A percentile compares a stretch with the other conserved stretches of the same genome.
Conservation (phyloP, 73 alveolate species). For the Paramecium primaurelia region DNA sequence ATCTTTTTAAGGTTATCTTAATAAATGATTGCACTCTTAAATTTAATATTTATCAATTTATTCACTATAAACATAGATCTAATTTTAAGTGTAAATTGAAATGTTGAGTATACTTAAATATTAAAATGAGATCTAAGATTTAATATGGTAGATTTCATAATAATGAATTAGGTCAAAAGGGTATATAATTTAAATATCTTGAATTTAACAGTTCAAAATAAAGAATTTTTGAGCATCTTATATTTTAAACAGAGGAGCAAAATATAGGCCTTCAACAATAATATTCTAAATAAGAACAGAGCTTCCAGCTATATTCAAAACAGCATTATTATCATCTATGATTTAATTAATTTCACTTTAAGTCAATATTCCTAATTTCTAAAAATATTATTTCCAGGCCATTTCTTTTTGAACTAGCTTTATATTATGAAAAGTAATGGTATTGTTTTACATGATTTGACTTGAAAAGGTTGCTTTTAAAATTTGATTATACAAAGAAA, state of each 20-base stretch:
- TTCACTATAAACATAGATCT: neutral
- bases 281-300: neutral
- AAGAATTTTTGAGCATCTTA: neutral
- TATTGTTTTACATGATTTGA: neutral
- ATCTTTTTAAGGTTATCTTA: neutral
- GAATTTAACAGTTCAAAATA: neutral
- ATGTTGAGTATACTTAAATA: neutral
- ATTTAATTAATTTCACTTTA: neutral
- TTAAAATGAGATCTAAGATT: neutral
- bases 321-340: neutral
- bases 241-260: neutral
- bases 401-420: neutral
- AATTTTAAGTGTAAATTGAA: neutral
- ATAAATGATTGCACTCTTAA: neutral
- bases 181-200: neutral
- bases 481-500: neutral
- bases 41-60: neutral
- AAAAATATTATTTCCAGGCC: neutral
- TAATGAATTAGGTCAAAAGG: neutral
- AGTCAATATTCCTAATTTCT: neutral
- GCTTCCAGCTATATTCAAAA: neutral
- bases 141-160: neutral
- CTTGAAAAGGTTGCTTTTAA: neutral
- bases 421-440: neutral
- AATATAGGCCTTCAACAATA: neutral